Evolutionary conservation across 2,329 filamentous ascomycete species (phyloP).

Genomic region (Cercospora sojina): DNA sequence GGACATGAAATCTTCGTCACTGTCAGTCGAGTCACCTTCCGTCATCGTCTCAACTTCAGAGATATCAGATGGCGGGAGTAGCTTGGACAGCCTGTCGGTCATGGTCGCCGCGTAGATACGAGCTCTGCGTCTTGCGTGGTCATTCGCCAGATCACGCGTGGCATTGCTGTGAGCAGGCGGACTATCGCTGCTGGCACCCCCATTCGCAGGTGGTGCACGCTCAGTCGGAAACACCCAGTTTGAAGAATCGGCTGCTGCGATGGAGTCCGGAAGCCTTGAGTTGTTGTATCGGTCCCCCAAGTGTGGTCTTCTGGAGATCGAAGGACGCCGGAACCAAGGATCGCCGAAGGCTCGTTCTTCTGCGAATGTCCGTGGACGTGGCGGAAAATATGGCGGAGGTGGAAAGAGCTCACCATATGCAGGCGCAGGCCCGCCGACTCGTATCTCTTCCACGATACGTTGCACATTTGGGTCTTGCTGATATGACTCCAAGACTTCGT

Average conservation of each 20-base stretch:
- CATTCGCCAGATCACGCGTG: neutral
- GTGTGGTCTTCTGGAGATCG: neutral
- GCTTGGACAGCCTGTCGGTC: neutral
- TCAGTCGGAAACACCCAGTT: neutral
- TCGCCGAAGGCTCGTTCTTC: neutral
- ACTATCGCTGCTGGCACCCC: neutral
- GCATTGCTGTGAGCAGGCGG: neutral
- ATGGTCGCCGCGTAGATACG: neutral
- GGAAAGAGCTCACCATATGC: neutral
- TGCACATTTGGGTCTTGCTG: neutral
- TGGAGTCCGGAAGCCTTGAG: neutral
- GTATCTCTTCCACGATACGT: neutral
- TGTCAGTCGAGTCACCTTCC: neutral
- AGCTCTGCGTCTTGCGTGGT: neutral
- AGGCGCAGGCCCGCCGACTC: neutral
- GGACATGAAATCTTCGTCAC: neutral
- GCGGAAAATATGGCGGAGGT: neutral
- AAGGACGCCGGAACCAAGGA: neutral
- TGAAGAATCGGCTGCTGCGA: neutral
- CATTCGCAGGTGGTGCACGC: neutral
- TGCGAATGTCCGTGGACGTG: neutral
- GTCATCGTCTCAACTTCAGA: neutral
- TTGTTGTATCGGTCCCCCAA: conserved; percentile 1
- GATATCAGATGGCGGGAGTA: neutral
- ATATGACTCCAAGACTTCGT: neutral